phyloP scores from a whole-genome alignment of 495 filamentous ascomycete species.

The Tuber magnatum region DNA sequence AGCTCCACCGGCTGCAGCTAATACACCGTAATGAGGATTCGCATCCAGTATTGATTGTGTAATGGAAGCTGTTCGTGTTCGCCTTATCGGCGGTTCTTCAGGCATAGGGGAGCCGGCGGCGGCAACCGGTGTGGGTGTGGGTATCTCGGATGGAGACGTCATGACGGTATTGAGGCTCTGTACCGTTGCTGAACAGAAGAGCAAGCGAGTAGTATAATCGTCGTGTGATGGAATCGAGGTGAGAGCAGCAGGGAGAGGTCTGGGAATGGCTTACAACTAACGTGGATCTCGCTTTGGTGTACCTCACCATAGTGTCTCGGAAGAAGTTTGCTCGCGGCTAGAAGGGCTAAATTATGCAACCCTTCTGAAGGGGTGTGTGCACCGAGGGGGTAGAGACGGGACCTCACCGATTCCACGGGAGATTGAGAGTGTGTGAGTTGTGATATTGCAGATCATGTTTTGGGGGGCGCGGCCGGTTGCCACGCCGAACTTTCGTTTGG shows the following conservation, averaged over 20 bases:
- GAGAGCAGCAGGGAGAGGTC: not conserved
- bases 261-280: not conserved
- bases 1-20: constrained; percentile 41
- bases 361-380: not conserved
- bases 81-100: not conserved
- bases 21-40: constrained; percentile 42
- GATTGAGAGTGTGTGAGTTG: too few species aligned
- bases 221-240: not conserved
- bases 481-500: too few species aligned
- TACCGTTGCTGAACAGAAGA: not conserved
- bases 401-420: too few species aligned
- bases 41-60: constrained; percentile 38
- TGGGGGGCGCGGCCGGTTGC: too few species aligned
- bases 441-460: too few species aligned
- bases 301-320: not conserved
- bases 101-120: not conserved
- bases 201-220: not conserved
- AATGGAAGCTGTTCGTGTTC: constrained; percentile 36
- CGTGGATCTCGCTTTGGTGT: not conserved
- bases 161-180: not conserved
- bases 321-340: not conserved
- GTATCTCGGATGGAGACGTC: not conserved
- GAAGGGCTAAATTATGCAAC: not conserved
- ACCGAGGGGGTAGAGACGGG: too few species aligned
- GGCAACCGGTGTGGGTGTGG: not conserved